Percentiles rank a stretch among this genome's conserved stretches.
Evolutionary conservation across 1,284 basidiomycete species (phyloP).

Genomic region (Marasmius fiardii): DNA sequence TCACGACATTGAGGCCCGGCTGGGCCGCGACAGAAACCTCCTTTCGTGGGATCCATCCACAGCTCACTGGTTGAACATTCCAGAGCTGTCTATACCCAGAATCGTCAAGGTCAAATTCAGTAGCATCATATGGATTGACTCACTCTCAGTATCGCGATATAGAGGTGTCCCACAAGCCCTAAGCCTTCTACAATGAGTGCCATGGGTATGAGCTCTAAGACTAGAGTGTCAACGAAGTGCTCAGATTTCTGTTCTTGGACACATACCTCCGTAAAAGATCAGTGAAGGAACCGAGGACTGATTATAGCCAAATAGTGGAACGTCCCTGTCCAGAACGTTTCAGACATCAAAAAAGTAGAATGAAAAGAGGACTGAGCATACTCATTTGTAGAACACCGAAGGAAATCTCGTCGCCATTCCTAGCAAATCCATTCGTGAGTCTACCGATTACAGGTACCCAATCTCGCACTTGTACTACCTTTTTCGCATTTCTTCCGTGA

Average conservation of each 20-base stretch:
- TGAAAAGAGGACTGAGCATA: too few species aligned
- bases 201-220: not conserved
- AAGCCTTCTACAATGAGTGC: not conserved
- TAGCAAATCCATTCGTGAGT: too few species aligned
- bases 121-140: not conserved
- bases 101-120: too few species aligned
- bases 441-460: too few species aligned
- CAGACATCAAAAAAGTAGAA: too few species aligned
- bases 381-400: too few species aligned
- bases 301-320: not conserved
- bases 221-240: not conserved
- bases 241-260: not conserved
- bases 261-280: not conserved
- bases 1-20: not conserved
- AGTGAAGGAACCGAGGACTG: not conserved
- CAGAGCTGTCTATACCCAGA: not conserved
- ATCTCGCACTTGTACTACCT: too few species aligned
- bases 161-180: not conserved
- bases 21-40: not conserved
- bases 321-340: too few species aligned
- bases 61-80: not conserved
- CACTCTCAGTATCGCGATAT: not conserved
- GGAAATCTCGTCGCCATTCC: too few species aligned
- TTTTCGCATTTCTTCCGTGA: too few species aligned
- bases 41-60: not conserved